Percentiles rank a stretch among this genome's conserved stretches.
These are phyloP conservation scores for Coniochaeta ligniaria DNA, from an alignment of 2,329 filamentous ascomycete species.

Conservation along the genomic window DNA sequence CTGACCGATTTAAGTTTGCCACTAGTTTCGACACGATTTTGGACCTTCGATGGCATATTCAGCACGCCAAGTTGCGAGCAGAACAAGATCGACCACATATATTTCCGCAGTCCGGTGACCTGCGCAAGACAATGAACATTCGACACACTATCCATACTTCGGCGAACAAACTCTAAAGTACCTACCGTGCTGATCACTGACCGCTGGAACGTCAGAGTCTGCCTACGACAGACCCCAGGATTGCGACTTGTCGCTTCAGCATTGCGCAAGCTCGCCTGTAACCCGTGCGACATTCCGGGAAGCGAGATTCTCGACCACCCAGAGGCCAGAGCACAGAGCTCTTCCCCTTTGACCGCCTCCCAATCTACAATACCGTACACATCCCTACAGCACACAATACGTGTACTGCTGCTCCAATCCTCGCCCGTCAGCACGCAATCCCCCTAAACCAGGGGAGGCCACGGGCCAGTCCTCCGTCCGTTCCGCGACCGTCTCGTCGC, in stretches of 20 bases:
- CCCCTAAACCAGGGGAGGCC: not conserved
- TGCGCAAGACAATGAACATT: not conserved
- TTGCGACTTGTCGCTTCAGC: slow-evolving; percentile 13
- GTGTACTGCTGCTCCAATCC: slow-evolving; percentile 5
- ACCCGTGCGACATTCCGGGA: not conserved
- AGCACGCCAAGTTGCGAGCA: not conserved
- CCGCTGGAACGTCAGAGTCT: not conserved
- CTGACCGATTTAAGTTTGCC: not conserved
- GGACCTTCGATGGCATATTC: not conserved
- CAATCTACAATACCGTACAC: not conserved
- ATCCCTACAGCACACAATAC: not conserved
- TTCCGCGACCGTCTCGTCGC: not conserved
- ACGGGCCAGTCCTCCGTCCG: slow-evolving; percentile 3
- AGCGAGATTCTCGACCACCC: not conserved
- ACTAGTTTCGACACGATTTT: not conserved
- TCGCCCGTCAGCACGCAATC: slow-evolving; percentile 19
- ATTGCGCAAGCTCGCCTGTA: slow-evolving; percentile 15
- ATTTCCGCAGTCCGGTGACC: not conserved
- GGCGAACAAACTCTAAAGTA: not conserved
- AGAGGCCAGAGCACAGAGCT: not conserved
- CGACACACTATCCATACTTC: not conserved
- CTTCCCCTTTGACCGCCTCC: not conserved
- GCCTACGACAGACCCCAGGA: slow-evolving; percentile 3
- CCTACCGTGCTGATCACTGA: slow-evolving; percentile 4
- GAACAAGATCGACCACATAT: not conserved